Evolutionary conservation across 2,329 filamentous ascomycete species (phyloP).

Genomic region (Xylaria multiplex): DNA sequence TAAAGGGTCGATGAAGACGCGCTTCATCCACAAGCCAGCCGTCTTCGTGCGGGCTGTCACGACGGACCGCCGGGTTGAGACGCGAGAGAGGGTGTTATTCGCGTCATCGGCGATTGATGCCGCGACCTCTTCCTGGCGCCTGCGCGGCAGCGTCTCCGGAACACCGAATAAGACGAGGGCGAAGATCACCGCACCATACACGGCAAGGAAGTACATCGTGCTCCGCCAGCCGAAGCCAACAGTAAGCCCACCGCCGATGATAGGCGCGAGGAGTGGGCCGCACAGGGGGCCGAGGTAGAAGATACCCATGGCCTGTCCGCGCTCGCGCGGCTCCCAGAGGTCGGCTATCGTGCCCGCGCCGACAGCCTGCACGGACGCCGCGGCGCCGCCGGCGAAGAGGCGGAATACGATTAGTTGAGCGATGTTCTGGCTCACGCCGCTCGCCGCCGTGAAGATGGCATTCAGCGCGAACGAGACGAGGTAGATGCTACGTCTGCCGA

Average conservation of each 20-base stretch:
- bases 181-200: slow-evolving; percentile 71
- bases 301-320: slow-evolving; percentile 81
- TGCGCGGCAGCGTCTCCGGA: slow-evolving; percentile 70
- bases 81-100: slow-evolving; percentile 54
- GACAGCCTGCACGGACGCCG: slow-evolving; percentile 83
- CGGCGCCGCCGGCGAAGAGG: slow-evolving; percentile 77
- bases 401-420: slow-evolving; percentile 82
- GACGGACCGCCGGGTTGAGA: slow-evolving; percentile 71
- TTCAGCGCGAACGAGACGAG: slow-evolving; percentile 78
- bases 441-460: slow-evolving; percentile 74
- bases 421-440: slow-evolving; percentile 75
- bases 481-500: slow-evolving; percentile 82
- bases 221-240: slow-evolving; percentile 77
- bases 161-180: slow-evolving; percentile 68
- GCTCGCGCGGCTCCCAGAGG: slow-evolving; percentile 77
- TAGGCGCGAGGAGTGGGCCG: slow-evolving; percentile 78
- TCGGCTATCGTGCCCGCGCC: slow-evolving; percentile 86
- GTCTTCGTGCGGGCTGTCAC: slow-evolving; percentile 65
- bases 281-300: slow-evolving; percentile 84
- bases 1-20: slow-evolving; percentile 76
- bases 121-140: slow-evolving; percentile 37
- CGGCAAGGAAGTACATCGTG: slow-evolving; percentile 80
- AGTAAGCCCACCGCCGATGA: slow-evolving; percentile 78
- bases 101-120: background rate
- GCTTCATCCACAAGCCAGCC: slow-evolving; percentile 64